These are phyloP conservation scores for Fusarium zealandicum DNA, from an alignment of 2,329 filamentous ascomycete species.

Conservation along the genomic window DNA sequence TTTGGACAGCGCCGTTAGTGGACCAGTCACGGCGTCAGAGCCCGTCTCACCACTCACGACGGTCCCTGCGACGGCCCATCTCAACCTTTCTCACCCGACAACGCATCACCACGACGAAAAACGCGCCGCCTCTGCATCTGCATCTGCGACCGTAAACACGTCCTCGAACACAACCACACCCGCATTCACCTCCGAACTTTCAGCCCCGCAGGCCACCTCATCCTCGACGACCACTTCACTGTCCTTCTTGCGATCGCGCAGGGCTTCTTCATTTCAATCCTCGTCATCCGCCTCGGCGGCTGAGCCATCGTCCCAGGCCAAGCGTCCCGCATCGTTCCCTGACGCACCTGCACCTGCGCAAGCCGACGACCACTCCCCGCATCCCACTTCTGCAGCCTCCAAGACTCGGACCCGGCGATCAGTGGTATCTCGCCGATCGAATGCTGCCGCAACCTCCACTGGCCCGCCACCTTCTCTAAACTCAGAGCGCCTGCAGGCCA, in stretches of 20 bases:
- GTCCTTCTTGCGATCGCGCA: constrained; percentile 41
- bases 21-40: constrained; percentile 24
- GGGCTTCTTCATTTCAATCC: constrained; percentile 46
- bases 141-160: constrained; percentile 22
- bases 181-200: constrained; percentile 14
- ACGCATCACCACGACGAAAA: constrained; percentile 41
- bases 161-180: constrained; percentile 18
- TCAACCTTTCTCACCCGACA: constrained; percentile 39
- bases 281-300: constrained; percentile 31
- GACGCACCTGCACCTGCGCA: constrained; percentile 35
- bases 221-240: constrained; percentile 26
- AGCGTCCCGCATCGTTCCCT: constrained; percentile 38
- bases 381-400: constrained; percentile 39
- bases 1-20: constrained; percentile 24
- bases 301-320: constrained; percentile 35
- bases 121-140: constrained; percentile 33
- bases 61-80: constrained; percentile 28
- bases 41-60: constrained; percentile 22
- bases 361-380: constrained; percentile 36
- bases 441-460: constrained; percentile 44
- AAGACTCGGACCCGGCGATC: constrained; percentile 49
- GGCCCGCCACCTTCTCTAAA: constrained; percentile 44
- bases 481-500: constrained; percentile 45
- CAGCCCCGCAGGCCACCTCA: constrained; percentile 13
- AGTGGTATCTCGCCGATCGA: constrained; percentile 49